Percentiles rank a stretch among this genome's conserved stretches.
Evolutionary conservation across 106 monocot species (phyloP).

Genomic region (Chionographis japonica): DNA sequence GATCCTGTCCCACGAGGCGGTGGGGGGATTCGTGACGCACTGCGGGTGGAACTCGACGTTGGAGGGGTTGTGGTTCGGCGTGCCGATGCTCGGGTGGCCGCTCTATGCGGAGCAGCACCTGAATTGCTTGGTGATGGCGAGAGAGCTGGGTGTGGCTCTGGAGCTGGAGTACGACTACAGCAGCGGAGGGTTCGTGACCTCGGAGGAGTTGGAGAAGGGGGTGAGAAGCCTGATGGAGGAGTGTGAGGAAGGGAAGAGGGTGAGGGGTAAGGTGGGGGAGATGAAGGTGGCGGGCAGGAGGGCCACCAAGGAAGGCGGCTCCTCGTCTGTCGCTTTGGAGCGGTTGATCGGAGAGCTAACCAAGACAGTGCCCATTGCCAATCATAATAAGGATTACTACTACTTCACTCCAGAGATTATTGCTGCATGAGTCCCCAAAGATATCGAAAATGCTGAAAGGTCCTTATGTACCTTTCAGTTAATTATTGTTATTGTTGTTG

Average conservation of each 20-base stretch:
- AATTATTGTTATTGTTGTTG: too few species aligned
- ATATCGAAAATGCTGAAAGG: too few species aligned
- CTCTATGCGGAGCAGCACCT: conserved; percentile 29
- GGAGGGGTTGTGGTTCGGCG: conserved; percentile 24
- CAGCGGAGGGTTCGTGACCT: neutral
- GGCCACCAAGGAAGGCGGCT: neutral
- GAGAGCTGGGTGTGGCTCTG: conserved; percentile 3
- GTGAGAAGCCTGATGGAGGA: conserved; percentile 5
- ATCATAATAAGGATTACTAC: too few species aligned
- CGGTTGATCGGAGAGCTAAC: too few species aligned
- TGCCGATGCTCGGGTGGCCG: conserved; percentile 29
- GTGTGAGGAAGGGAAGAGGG: neutral
- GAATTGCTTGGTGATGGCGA: neutral
- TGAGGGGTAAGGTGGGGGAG: neutral
- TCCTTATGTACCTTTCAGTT: too few species aligned
- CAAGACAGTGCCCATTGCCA: too few species aligned
- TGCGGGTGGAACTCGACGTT: conserved; percentile 29
- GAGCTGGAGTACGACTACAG: neutral
- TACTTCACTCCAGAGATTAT: too few species aligned
- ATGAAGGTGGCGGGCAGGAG: neutral
- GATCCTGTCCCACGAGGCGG: conserved; percentile 16
- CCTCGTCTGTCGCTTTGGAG: conserved; percentile 1
- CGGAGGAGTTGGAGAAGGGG: conserved; percentile 7
- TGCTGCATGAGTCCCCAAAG: too few species aligned
- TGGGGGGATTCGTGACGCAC: conserved; percentile 29